A percentile compares a stretch with the other conserved stretches of the same genome.
Evolutionary conservation across 495 filamentous ascomycete genomes (phyloP).

Genomic region (Aspergillus carlsbadensis): DNA sequence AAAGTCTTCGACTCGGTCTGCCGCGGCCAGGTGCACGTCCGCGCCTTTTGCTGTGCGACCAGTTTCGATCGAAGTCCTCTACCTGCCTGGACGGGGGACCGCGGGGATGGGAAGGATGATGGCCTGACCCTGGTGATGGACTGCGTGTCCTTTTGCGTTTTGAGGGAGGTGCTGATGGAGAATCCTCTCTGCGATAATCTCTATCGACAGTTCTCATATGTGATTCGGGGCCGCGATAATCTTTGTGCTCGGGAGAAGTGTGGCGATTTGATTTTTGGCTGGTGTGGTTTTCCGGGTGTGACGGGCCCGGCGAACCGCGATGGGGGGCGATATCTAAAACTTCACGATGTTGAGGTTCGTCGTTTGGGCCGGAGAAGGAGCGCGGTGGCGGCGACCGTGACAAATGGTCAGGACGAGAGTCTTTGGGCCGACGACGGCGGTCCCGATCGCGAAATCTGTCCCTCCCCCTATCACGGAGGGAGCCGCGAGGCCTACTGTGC

Average conservation of each 20-base stretch:
- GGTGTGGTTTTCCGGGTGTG: constrained; percentile 13
- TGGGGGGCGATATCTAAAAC: constrained; percentile 30
- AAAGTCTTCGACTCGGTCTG: constrained; percentile 29
- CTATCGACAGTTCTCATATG: constrained; percentile 20
- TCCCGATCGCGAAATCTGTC: constrained; percentile 36
- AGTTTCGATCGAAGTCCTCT: constrained; percentile 35
- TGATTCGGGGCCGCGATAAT: constrained; percentile 14
- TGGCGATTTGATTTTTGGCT: constrained; percentile 16
- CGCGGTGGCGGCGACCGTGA: constrained; percentile 40
- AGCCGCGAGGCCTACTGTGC: constrained; percentile 41
- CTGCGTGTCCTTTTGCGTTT: constrained; percentile 49
- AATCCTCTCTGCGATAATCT: constrained; percentile 33
- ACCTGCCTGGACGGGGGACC: constrained; percentile 25
- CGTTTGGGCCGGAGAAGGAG: constrained; percentile 29
- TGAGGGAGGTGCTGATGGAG: constrained; percentile 31
- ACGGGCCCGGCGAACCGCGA: constrained; percentile 33
- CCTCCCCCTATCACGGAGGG: constrained; percentile 39
- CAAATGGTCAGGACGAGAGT: constrained; percentile 29
- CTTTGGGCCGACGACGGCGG: constrained; percentile 30
- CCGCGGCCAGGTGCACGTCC: constrained; percentile 36
- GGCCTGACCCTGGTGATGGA: constrained; percentile 38
- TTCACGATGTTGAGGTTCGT: constrained; percentile 32
- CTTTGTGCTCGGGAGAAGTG: constrained; percentile 21
- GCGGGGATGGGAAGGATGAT: constrained; percentile 24
- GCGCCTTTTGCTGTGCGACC: constrained; percentile 27